Conservation (phyloP, 129 eudicot species). For the Centrapalus pauciflorus region DNA sequence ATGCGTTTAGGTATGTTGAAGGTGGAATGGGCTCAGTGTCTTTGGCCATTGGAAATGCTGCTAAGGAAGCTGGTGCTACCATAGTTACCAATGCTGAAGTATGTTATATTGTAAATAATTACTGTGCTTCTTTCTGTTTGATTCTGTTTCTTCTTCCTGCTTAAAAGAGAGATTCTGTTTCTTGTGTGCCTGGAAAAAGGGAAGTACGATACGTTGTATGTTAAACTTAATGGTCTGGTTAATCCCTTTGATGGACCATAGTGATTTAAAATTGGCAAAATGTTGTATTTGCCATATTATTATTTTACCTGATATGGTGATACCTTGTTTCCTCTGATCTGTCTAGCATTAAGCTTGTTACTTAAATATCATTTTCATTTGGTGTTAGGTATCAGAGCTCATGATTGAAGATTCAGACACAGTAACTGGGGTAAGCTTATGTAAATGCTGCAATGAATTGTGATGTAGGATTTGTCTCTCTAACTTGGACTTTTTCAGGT, state of each 20-base stretch:
- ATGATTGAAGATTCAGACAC: conserved; percentile 64
- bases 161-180: too few relatives aligned
- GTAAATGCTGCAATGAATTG: conserved; percentile 12
- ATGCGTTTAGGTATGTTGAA: conserved; percentile 75
- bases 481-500: conserved; percentile 48
- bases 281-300: background rate
- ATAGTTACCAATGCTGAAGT: conserved; percentile 80
- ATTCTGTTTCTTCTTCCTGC: too few relatives aligned
- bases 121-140: background rate
- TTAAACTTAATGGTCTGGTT: background rate
- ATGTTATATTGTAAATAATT: conserved; percentile 22
- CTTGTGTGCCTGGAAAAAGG: background rate
- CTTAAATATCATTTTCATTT: conserved; percentile 7
- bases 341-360: background rate
- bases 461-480: conserved; percentile 6
- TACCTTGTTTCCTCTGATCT: background rate
- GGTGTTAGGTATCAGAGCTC: conserved; percentile 68
- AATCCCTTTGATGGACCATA: conserved; percentile 4
- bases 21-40: conserved; percentile 99
- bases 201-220: background rate
- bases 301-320: background rate
- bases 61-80: conserved; percentile 95
- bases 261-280: background rate
- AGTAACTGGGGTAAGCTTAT: conserved; percentile 72
- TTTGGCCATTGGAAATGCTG: conserved; percentile 73